phyloP scores from a whole-genome alignment of 768 basidiomycete species.

The Boletus pseudopeckii region DNA sequence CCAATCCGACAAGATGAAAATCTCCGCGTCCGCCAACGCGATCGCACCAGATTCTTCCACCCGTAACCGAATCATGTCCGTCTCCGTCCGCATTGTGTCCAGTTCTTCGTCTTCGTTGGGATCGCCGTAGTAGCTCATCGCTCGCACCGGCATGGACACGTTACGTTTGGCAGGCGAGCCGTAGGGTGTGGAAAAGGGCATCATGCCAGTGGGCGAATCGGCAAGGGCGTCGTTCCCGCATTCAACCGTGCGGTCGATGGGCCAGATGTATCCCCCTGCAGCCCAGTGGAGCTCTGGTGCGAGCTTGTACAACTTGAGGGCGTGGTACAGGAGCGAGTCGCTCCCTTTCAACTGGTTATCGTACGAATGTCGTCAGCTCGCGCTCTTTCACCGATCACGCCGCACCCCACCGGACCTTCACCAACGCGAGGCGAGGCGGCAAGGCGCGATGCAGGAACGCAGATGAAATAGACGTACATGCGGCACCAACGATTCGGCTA shows the following conservation, averaged over 20 bases:
- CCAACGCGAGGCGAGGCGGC: neutral
- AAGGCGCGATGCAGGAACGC: conserved; percentile 7
- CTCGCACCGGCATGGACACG: conserved; percentile 34
- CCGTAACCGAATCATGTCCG: conserved; percentile 43
- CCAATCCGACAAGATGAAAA: conserved; percentile 57
- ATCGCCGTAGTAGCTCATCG: conserved; percentile 45
- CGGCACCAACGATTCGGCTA: conserved; percentile 70
- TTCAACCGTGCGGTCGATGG: conserved; percentile 66
- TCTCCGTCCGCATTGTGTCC: conserved; percentile 26
- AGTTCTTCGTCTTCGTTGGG: conserved; percentile 36
- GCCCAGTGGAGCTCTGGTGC: conserved; percentile 74
- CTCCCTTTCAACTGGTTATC: conserved; percentile 66
- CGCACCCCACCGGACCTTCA: conserved; percentile 1
- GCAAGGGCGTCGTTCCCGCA: conserved; percentile 43
- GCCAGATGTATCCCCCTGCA: conserved; percentile 82
- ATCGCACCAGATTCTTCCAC: conserved; percentile 71
- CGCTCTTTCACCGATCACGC: conserved; percentile 7
- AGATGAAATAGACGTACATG: conserved; percentile 44
- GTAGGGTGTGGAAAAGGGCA: conserved; percentile 24
- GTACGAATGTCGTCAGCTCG: conserved; percentile 9
- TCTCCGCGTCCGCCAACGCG: conserved; percentile 57
- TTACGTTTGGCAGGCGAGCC: conserved; percentile 21
- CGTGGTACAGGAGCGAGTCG: conserved; percentile 72
- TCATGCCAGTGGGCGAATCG: conserved; percentile 25
- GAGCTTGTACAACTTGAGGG: conserved; percentile 74